Conservation (phyloP, 257 asterid genomes). For the Solanum rostratum region DNA sequence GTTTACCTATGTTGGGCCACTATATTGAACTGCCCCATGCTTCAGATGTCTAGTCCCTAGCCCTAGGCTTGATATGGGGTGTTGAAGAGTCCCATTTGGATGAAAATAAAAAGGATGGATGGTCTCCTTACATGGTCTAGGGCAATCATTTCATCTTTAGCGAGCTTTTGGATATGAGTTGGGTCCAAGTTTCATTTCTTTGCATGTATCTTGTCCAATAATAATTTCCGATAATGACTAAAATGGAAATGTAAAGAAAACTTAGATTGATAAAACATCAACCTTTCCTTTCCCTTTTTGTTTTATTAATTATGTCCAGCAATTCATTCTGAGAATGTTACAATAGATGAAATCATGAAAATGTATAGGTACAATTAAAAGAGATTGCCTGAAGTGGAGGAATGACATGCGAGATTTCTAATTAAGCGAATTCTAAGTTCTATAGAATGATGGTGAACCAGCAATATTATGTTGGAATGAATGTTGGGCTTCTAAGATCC, state of each 20-base stretch:
- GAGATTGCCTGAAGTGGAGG: not conserved
- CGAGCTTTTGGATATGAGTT: not conserved
- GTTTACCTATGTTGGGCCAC: too few species aligned
- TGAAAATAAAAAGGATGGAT: too few species aligned
- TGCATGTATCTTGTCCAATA: not conserved
- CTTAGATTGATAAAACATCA: not conserved
- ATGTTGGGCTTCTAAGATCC: not conserved
- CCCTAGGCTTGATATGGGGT: too few species aligned
- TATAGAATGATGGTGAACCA: not conserved
- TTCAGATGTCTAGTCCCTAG: too few species aligned
- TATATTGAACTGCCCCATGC: too few species aligned
- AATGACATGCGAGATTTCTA: not conserved
- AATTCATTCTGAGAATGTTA: not conserved
- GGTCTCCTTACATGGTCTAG: too few species aligned
- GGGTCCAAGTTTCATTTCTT: not conserved
- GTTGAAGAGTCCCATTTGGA: too few species aligned
- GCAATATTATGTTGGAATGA: not conserved
- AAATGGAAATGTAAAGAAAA: not conserved
- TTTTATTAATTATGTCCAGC: not conserved
- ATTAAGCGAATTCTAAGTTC: not conserved
- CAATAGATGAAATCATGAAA: not conserved
- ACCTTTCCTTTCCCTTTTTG: not conserved
- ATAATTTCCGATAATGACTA: not conserved
- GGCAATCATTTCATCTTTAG: not conserved
- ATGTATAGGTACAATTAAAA: not conserved